These are phyloP conservation scores for Cryptosporidium meleagridis DNA, from an alignment of 169 alveolate genomes.

Conservation along the genomic window DNA sequence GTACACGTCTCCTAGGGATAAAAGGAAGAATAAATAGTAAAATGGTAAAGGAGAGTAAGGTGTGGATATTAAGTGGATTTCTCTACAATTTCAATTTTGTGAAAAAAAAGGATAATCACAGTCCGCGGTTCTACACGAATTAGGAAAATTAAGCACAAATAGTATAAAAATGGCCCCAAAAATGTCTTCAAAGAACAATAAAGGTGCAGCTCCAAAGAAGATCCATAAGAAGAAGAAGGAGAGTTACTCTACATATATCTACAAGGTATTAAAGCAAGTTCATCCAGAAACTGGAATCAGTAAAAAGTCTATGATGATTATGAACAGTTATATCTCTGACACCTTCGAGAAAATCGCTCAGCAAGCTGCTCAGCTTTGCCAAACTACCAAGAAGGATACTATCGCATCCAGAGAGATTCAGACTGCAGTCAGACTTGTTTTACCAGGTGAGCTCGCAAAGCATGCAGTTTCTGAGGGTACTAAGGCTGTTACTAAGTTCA, in stretches of 20 bases:
- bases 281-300: constrained; percentile 97
- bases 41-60: neutral
- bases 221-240: constrained; percentile 76
- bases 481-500: constrained; percentile 98
- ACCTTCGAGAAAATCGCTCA: constrained; percentile 95
- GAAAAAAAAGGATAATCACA: constrained; percentile 46
- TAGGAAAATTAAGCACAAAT: constrained; percentile 8
- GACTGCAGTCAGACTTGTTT: constrained; percentile 98
- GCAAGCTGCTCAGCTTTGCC: constrained; percentile 95
- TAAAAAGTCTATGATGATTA: constrained; percentile 95
- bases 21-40: constrained; percentile 12
- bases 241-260: constrained; percentile 86
- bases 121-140: constrained; percentile 76
- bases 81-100: constrained; percentile 17
- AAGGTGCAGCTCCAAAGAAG: constrained; percentile 67
- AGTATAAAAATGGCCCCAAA: constrained; percentile 74
- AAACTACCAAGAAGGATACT: constrained; percentile 95
- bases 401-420: constrained; percentile 97
- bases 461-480: constrained; percentile 99
- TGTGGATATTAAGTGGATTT: constrained; percentile 75
- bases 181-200: constrained; percentile 43
- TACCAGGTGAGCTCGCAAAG: constrained; percentile 99
- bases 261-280: constrained; percentile 95
- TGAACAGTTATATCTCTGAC: constrained; percentile 96
- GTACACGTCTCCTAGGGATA: constrained; percentile 45